These are phyloP conservation scores for Candida sphagnicola DNA, from an alignment of 805 yeast species.

Conservation along the genomic window DNA sequence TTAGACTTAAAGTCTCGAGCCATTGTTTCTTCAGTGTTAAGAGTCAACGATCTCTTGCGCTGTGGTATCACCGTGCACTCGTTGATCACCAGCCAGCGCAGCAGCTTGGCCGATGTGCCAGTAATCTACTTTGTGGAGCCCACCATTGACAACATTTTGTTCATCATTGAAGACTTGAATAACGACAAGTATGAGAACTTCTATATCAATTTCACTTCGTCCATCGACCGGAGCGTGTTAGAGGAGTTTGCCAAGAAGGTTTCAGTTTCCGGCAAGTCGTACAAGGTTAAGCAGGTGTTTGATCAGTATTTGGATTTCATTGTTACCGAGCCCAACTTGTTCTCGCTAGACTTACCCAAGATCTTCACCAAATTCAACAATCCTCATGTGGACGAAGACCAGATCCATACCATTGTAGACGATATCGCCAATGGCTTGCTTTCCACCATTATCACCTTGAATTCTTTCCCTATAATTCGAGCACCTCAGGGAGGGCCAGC, in stretches of 20 bases:
- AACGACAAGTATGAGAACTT: conserved; percentile 72
- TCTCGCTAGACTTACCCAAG: conserved; percentile 65
- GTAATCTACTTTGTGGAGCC: conserved; percentile 91
- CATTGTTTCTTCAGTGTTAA: conserved; percentile 82
- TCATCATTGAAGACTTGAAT: conserved; percentile 68
- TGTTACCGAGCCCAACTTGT: conserved; percentile 89
- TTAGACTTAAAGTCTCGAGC: conserved; percentile 79
- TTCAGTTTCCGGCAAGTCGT: conserved; percentile 65
- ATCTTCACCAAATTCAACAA: conserved; percentile 68
- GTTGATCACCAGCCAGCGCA: conserved; percentile 63
- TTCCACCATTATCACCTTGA: conserved; percentile 72
- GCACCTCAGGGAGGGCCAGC: conserved; percentile 94
- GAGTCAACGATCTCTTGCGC: conserved; percentile 85
- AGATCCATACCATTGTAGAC: conserved; percentile 65
- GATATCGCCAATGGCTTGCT: conserved; percentile 75
- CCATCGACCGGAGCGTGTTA: conserved; percentile 68
- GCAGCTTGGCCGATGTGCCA: conserved; percentile 92
- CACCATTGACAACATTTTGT: conserved; percentile 65
- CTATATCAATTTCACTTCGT: conserved; percentile 83
- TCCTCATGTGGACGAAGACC: conserved; percentile 70
- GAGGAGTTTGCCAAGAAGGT: conserved; percentile 88
- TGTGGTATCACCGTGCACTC: conserved; percentile 93
- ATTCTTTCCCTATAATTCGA: conserved; percentile 83
- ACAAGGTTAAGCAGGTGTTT: conserved; percentile 77
- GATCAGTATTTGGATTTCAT: conserved; percentile 92